Percentiles rank a stretch among this genome's conserved stretches.
phyloP scores from a whole-genome alignment of 2,329 filamentous ascomycete genomes.

The Claviceps maximensis region DNA sequence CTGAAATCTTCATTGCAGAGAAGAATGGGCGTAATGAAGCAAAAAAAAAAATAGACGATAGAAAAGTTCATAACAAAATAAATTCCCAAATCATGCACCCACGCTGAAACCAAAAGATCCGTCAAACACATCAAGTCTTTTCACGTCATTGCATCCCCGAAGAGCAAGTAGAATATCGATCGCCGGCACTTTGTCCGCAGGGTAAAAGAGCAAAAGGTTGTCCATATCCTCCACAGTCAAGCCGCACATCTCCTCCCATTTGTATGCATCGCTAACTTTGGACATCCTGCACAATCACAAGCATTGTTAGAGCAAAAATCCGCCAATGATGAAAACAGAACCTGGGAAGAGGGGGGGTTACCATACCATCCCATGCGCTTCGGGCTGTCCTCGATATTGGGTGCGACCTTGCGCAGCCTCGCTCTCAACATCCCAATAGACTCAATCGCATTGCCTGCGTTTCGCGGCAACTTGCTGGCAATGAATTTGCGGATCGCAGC shows the following conservation, averaged over 20 bases:
- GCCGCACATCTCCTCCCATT: slow-evolving; percentile 68
- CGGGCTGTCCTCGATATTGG: slow-evolving; percentile 57
- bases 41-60: neutral
- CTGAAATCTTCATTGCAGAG: neutral
- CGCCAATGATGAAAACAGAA: neutral
- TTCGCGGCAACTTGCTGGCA: slow-evolving; percentile 58
- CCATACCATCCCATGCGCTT: slow-evolving; percentile 82
- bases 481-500: slow-evolving; percentile 77
- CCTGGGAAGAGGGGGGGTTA: neutral
- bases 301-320: neutral
- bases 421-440: slow-evolving; percentile 68
- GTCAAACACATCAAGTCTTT: slow-evolving; percentile 42
- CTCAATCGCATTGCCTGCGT: slow-evolving; percentile 75
- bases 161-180: slow-evolving; percentile 43
- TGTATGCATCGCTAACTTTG: slow-evolving; percentile 77
- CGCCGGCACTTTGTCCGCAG: slow-evolving; percentile 38
- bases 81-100: slow-evolving; percentile 19
- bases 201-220: slow-evolving; percentile 64
- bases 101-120: slow-evolving; percentile 47
- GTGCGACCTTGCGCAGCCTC: slow-evolving; percentile 67
- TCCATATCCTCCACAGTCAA: slow-evolving; percentile 80
- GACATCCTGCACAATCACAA: slow-evolving; percentile 56
- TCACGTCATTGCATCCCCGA: slow-evolving; percentile 29
- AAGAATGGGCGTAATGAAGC: too few relatives aligned
- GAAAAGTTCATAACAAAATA: neutral